phyloP scores from a whole-genome alignment of 2,329 filamentous ascomycete genomes.

The Phialophora expanda region DNA sequence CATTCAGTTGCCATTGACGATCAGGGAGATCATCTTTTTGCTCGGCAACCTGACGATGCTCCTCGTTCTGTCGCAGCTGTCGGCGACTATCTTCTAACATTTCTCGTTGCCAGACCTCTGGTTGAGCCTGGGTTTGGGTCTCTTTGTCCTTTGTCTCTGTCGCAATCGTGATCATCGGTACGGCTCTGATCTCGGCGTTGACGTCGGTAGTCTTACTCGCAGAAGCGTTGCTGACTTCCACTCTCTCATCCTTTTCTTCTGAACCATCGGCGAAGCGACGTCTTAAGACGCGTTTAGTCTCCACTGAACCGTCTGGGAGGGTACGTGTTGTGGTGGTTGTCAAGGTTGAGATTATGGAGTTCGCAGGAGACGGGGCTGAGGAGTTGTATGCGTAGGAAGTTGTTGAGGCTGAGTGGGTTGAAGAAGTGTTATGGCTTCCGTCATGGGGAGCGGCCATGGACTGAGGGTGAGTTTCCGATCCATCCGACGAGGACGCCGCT shows the following conservation, averaged over 20 bases:
- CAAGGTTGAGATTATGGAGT: constrained; percentile 58
- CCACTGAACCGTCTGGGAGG: constrained; percentile 62
- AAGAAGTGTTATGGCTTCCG: constrained; percentile 7
- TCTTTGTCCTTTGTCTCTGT: constrained; percentile 19
- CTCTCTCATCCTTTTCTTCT: constrained; percentile 63
- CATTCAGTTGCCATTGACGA: neutral
- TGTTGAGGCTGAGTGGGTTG: constrained; percentile 19
- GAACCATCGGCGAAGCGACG: constrained; percentile 65
- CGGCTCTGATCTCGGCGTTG: neutral
- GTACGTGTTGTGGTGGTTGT: constrained; percentile 63
- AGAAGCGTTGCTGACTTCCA: constrained; percentile 8
- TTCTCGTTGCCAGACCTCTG: neutral
- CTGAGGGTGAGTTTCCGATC: neutral
- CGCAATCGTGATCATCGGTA: neutral
- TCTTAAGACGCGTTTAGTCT: constrained; percentile 63
- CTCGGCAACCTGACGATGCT: neutral
- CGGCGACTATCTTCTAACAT: neutral
- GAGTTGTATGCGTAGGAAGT: constrained; percentile 6
- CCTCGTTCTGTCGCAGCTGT: neutral
- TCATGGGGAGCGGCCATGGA: neutral
- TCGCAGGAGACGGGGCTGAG: neutral
- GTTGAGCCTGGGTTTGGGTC: constrained; percentile 17
- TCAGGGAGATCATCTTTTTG: neutral
- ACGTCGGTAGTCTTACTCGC: neutral
- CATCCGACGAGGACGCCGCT: neutral